These are phyloP conservation scores for Diaporthe ampelina DNA, from an alignment of 2,329 filamentous ascomycete species.

Conservation along the genomic window DNA sequence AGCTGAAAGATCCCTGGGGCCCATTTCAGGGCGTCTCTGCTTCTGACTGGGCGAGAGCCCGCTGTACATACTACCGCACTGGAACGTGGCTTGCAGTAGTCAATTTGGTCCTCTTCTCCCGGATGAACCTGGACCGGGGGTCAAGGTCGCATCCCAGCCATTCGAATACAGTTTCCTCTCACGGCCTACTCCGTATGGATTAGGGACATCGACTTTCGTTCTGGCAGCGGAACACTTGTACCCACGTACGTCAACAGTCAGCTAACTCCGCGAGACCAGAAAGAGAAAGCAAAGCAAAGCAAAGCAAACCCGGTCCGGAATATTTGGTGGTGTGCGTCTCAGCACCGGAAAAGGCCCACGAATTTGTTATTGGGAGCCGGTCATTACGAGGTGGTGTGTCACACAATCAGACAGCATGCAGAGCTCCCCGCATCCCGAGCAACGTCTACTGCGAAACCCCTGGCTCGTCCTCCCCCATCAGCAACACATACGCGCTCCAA, in stretches of 20 bases:
- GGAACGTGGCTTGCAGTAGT: conserved; percentile 29
- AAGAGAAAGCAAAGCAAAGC: too few relatives aligned
- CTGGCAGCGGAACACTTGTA: background rate
- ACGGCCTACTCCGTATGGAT: background rate
- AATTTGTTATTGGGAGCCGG: background rate
- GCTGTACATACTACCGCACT: background rate
- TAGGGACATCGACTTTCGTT: background rate
- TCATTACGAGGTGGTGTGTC: conserved; percentile 2
- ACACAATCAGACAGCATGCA: background rate
- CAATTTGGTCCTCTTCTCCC: background rate
- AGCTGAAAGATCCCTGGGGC: background rate
- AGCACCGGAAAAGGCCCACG: background rate
- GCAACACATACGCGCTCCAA: too few relatives aligned
- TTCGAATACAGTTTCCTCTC: background rate
- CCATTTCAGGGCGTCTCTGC: background rate
- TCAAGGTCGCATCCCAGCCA: conserved; percentile 5
- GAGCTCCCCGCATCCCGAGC: conserved; percentile 5
- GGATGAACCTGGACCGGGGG: background rate
- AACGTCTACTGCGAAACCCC: too few relatives aligned
- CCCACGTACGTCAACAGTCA: too few relatives aligned
- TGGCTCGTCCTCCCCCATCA: too few relatives aligned
- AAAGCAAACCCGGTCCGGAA: too few relatives aligned
- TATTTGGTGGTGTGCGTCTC: background rate
- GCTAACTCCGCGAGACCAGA: too few relatives aligned
- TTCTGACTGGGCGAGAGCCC: conserved; percentile 6